Evolutionary conservation across 192 early-diverging fungal genomes (phyloP).

Genomic region (Glomus cerebriforme): DNA sequence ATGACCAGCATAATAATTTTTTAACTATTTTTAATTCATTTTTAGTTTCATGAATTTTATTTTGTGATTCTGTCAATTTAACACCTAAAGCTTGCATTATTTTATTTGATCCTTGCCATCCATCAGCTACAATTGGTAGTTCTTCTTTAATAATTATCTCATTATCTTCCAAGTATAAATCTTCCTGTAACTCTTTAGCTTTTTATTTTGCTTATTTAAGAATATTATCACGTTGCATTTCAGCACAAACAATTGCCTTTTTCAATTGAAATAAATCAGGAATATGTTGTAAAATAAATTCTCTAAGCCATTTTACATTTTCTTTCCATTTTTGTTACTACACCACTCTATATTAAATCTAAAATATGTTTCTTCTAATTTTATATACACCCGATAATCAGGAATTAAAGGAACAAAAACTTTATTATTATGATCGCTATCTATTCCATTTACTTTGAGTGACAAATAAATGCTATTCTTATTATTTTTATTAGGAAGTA

Average conservation of each 20-base stretch:
- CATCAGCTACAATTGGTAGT: not conserved
- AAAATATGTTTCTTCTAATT: slow-evolving; percentile 3
- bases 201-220: slow-evolving; percentile 6
- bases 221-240: not conserved
- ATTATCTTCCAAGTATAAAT: slow-evolving; percentile 18
- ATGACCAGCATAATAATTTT: not conserved
- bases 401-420: slow-evolving; percentile 17
- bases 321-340: not conserved
- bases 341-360: not conserved
- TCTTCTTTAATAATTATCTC: not conserved
- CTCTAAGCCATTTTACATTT: slow-evolving; percentile 11
- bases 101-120: not conserved
- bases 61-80: slow-evolving; percentile 10
- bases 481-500: not conserved
- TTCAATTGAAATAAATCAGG: not conserved
- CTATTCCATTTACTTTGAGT: not conserved
- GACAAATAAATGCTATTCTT: slow-evolving; percentile 4
- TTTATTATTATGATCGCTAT: not conserved
- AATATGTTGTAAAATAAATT: slow-evolving; percentile 13
- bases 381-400: not conserved
- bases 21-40: not conserved
- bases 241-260: not conserved
- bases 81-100: not conserved
- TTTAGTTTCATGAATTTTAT: not conserved
- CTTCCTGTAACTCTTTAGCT: not conserved